These are phyloP conservation scores for Climacium dendroides DNA, from an alignment of 225 moss, liverwort and hornwort genomes.

Conservation along the genomic window DNA sequence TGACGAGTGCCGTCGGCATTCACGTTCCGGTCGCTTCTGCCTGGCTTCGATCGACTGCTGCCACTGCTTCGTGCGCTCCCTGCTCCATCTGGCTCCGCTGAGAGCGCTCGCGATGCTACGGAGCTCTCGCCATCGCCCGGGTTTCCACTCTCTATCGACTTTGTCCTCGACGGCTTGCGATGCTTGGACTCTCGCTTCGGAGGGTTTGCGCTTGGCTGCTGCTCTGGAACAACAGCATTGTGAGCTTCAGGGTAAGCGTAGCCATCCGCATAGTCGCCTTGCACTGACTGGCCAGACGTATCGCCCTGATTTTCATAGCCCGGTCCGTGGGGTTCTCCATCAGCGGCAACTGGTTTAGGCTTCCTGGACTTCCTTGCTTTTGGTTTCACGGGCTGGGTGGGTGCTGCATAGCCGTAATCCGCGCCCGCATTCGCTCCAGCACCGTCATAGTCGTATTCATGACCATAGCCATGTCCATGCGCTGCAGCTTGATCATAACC, in stretches of 20 bases:
- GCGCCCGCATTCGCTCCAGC: not conserved
- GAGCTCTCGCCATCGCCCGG: not conserved
- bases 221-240: not conserved
- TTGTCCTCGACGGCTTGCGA: not conserved
- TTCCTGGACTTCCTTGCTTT: not conserved
- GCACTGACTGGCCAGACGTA: not conserved
- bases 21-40: not conserved
- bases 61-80: slow-evolving; percentile 1
- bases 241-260: not conserved
- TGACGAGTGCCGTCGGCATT: not conserved
- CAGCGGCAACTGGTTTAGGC: not conserved
- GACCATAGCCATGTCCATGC: not conserved
- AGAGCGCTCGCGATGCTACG: not conserved
- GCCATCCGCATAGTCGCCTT: not conserved
- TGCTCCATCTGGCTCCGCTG: not conserved
- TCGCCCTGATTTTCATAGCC: not conserved
- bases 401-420: not conserved
- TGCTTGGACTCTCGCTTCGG: not conserved
- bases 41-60: not conserved
- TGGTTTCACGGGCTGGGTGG: not conserved
- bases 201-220: not conserved
- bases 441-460: not conserved
- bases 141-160: not conserved
- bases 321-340: not conserved
- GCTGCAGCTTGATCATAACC: not conserved